Percentiles rank a stretch among this genome's conserved stretches.
Conservation (phyloP, 352 stramenopile genomes). For the Globisporangium orthogonon region DNA sequence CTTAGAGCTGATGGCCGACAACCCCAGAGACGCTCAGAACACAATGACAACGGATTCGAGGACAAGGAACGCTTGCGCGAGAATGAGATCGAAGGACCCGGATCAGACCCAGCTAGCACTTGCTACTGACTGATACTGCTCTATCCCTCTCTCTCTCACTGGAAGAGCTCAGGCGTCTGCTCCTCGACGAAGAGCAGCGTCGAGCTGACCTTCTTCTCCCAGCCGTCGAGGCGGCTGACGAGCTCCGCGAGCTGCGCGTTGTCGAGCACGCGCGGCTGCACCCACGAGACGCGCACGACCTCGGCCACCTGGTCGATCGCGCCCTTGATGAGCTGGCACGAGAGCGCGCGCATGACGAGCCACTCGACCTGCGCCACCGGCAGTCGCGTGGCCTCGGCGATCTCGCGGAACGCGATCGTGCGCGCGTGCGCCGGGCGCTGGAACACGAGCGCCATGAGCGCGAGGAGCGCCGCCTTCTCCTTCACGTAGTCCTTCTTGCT, state of each 20-base stretch:
- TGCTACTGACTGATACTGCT: too few species aligned
- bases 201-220: slow-evolving; percentile 81
- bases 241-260: slow-evolving; percentile 75
- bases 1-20: not conserved
- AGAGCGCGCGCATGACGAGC: slow-evolving; percentile 97
- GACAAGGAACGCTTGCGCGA: not conserved
- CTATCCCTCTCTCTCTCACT: slow-evolving; percentile 30
- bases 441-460: slow-evolving; percentile 97
- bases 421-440: slow-evolving; percentile 91
- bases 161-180: slow-evolving; percentile 82
- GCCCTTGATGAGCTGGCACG: slow-evolving; percentile 93
- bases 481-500: slow-evolving; percentile 93
- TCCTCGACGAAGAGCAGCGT: slow-evolving; percentile 84
- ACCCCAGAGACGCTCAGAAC: too few species aligned
- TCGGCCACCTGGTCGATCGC: slow-evolving; percentile 90
- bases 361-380: slow-evolving; percentile 94
- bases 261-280: slow-evolving; percentile 85
- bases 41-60: too few species aligned
- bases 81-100: not conserved
- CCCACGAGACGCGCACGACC: slow-evolving; percentile 94
- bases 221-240: slow-evolving; percentile 55
- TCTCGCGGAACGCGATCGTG: slow-evolving; percentile 92
- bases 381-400: slow-evolving; percentile 86
- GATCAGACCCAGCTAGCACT: not conserved
- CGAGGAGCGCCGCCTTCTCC: slow-evolving; percentile 97